These are phyloP conservation scores for Aspergillus cavernicola DNA, from an alignment of 495 filamentous ascomycete genomes.

Conservation along the genomic window DNA sequence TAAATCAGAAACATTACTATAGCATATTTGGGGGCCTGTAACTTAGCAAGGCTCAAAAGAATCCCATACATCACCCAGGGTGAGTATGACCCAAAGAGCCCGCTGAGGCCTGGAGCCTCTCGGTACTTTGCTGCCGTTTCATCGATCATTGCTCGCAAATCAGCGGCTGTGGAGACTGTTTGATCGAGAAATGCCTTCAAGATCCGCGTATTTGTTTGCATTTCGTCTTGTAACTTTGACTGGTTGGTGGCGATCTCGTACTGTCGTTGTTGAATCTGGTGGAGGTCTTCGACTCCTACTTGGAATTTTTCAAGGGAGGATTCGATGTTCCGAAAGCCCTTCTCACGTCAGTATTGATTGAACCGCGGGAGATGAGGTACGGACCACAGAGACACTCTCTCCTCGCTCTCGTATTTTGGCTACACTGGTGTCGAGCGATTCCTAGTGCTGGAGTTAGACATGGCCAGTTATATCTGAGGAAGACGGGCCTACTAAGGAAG, in stretches of 20 bases:
- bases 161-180: conserved; percentile 32
- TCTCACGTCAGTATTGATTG: conserved; percentile 14
- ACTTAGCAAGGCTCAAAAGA: too few relatives aligned
- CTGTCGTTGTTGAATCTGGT: conserved; percentile 36
- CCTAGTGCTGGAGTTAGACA: conserved; percentile 18
- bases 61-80: too few relatives aligned
- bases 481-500: conserved; percentile 26
- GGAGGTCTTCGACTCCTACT: conserved; percentile 31
- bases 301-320: conserved; percentile 33
- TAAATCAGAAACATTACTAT: too few relatives aligned
- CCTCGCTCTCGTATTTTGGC: conserved; percentile 31
- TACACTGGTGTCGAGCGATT: conserved; percentile 32
- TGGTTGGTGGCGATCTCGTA: conserved; percentile 31
- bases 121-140: conserved; percentile 35
- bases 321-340: conserved; percentile 39
- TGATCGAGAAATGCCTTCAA: conserved; percentile 40
- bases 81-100: conserved; percentile 12
- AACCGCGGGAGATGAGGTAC: not conserved
- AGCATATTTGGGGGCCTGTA: too few relatives aligned
- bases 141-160: conserved; percentile 39
- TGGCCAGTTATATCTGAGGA: not conserved
- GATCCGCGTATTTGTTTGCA: conserved; percentile 31
- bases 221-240: conserved; percentile 30
- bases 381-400: conserved; percentile 30
- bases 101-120: conserved; percentile 19